These are phyloP conservation scores for Periglandula ipomoeae DNA, from an alignment of 2,329 filamentous ascomycete species.

Conservation along the genomic window DNA sequence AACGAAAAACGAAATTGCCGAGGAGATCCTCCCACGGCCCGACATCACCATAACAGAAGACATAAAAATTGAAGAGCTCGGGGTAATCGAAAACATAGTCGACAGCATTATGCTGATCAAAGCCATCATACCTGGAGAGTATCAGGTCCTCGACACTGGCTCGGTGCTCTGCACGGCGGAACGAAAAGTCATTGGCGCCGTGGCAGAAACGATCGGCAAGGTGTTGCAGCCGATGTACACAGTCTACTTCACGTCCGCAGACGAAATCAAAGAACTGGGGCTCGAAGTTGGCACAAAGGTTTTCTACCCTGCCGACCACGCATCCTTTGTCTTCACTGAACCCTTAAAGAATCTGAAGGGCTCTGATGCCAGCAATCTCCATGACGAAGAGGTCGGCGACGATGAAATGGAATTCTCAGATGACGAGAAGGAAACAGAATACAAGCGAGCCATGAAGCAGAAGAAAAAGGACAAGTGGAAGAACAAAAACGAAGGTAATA, in stretches of 20 bases:
- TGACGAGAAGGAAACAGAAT: conserved; percentile 84
- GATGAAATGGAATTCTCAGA: conserved; percentile 95
- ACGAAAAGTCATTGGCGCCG: conserved; percentile 65
- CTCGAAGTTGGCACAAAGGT: conserved; percentile 62
- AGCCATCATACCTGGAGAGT: conserved; percentile 69
- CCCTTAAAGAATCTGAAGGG: conserved; percentile 71
- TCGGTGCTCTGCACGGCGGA: conserved; percentile 75
- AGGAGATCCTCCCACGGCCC: conserved; percentile 61
- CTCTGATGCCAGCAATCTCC: conserved; percentile 87
- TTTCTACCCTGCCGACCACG: conserved; percentile 72
- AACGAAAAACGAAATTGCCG: conserved; percentile 71
- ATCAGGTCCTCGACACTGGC: conserved; percentile 74
- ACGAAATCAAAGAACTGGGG: conserved; percentile 58
- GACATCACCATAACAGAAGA: conserved; percentile 68
- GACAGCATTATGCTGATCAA: conserved; percentile 72
- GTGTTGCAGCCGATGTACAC: conserved; percentile 83
- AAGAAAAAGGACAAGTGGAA: conserved; percentile 47
- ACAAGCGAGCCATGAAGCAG: conserved; percentile 61
- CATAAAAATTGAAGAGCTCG: conserved; percentile 69
- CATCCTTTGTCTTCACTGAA: conserved; percentile 79
- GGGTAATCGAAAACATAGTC: conserved; percentile 66
- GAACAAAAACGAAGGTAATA: conserved; percentile 31
- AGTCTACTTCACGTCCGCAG: conserved; percentile 60
- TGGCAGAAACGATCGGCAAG: conserved; percentile 79
- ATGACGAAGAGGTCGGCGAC: conserved; percentile 81